Conservation (phyloP, 305 asterid species). For the Fraxinus baroniana region DNA sequence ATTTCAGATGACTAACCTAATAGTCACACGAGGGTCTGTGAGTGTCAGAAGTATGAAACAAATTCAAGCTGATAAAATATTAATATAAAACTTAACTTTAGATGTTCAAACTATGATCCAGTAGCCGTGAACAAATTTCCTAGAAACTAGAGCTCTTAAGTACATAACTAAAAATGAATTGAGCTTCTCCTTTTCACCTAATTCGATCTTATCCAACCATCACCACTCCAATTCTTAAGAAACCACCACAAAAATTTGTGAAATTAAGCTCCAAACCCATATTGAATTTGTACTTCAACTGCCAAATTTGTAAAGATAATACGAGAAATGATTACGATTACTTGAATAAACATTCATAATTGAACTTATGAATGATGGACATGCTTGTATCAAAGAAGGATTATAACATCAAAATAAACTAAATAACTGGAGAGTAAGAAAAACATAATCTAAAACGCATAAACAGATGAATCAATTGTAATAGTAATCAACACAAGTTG, state of each 20-base stretch:
- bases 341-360: not conserved
- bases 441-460: not conserved
- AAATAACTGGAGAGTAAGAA: not conserved
- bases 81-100: not conserved
- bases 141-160: not conserved
- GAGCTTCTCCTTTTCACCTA: not conserved
- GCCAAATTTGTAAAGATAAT: not conserved
- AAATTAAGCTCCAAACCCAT: not conserved
- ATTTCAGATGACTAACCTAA: not conserved
- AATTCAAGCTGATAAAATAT: not conserved
- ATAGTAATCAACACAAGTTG: not conserved
- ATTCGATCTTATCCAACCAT: not conserved
- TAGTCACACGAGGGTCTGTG: not conserved
- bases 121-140: not conserved
- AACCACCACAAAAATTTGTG: not conserved
- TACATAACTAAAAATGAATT: not conserved
- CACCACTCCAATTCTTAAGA: not conserved
- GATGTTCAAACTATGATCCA: not conserved
- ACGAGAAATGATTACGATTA: not conserved
- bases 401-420: not conserved
- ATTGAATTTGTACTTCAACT: not conserved
- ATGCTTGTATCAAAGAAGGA: not conserved
- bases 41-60: not conserved
- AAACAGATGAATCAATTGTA: not conserved
- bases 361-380: not conserved